Base-by-base conservation (phyloP, 2,329 filamentous ascomycete genomes). In the Dactylellina cionopaga region DNA sequence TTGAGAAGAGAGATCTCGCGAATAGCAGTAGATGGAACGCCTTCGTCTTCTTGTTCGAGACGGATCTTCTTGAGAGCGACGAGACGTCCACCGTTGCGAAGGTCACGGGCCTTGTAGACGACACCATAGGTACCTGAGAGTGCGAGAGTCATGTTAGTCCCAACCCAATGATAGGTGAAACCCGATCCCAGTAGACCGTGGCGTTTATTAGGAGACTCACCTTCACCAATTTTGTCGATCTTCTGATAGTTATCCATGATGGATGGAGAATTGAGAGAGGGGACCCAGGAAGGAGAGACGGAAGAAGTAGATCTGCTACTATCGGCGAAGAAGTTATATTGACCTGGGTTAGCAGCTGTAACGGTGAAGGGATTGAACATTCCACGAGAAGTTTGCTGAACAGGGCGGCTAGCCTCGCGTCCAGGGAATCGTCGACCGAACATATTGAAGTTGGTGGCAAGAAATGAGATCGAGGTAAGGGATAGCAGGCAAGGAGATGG, bases 31-130 rank as follows among this genome's bases (percentile, higher is more conserved):
- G 90, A 93, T 1, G 92, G 93, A 15, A 96, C 92, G 76, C 92
- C 92, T 80, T 96, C 93, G 83, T 96, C 92, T 83, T 96, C 93
- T 74, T 92, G 92, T 80, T 96, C 93, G 77, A 96, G 90, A 75
- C 92, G 90, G 78, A 96, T 96, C 84, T 96, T 96, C 85, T 96
- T 96, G 77, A 96, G 84, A 19, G 92, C 92, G 75, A 96, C 92
- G 77, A 96, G 95, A 77, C 91, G 90, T 78, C 91, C 91, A 76
- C 86, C 85, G 79, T 93, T 89, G 76, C 87, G 87, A 72, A 96
- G 89, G 81, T 96, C 92, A 76, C 90, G 88, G 70, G 92, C 92
- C 82, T 96, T 96, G 87, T 96, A 96, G 75, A 96, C 92, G 74
- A 96, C 92, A 81, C 92, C 92, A 80, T 96, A 96, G 13, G 92